phyloP scores from a whole-genome alignment of 73 alveolate species.

The Paramecium sexaurelia region DNA sequence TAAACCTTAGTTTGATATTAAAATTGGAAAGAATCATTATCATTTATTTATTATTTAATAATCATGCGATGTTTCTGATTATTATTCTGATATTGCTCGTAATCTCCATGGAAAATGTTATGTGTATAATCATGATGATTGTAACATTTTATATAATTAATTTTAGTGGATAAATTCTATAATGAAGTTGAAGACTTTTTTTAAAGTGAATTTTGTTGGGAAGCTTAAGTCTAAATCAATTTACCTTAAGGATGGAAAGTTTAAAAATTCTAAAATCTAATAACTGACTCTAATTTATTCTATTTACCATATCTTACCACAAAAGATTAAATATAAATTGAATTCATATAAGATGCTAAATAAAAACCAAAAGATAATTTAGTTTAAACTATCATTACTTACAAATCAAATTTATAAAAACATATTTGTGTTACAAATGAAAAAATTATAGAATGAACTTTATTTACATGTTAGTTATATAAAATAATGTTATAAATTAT shows the following conservation, averaged over 20 bases:
- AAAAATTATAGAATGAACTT: not conserved
- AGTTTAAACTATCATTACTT: not conserved
- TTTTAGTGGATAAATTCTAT: not conserved
- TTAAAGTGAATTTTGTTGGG: constrained; percentile 11
- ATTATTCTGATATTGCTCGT: not conserved
- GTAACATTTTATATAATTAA: not conserved
- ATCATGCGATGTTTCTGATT: not conserved
- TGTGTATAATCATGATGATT: not conserved
- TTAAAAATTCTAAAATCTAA: not conserved
- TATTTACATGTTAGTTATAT: no score
- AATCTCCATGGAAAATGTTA: constrained; percentile 1
- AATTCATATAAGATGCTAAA: not conserved
- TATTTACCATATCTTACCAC: not conserved
- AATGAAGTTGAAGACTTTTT: not conserved
- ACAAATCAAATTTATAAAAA: not conserved
- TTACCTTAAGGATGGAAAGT: not conserved
- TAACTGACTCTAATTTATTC: not conserved
- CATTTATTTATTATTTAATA: not conserved
- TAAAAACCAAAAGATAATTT: not conserved
- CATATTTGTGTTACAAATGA: not conserved
- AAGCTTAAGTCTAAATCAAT: not conserved
- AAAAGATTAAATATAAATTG: not conserved
- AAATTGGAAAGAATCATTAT: constrained; percentile 22
- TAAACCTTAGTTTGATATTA: not conserved
- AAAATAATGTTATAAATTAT: no score